A percentile compares a stretch with the other conserved stretches of the same genome.
Conservation (phyloP, 1,139 yeast species). For the Taphrina deformans region DNA sequence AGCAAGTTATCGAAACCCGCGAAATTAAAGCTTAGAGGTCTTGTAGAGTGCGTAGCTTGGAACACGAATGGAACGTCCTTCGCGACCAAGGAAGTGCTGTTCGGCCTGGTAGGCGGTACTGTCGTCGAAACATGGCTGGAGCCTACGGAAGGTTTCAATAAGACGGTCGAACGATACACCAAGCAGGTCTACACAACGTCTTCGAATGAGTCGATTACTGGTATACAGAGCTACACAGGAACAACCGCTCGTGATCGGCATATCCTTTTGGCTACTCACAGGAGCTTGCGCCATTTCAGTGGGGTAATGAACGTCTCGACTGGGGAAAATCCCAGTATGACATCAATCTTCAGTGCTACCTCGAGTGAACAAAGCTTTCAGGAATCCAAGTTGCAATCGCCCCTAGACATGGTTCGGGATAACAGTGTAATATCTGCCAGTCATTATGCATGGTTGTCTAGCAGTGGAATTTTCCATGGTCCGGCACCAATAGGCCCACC, state of each 20-base stretch:
- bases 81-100: conserved; percentile 19
- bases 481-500: background rate
- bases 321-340: conserved; percentile 6
- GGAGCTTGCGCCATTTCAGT: conserved; percentile 1
- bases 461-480: conserved; percentile 21
- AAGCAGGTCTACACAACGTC: conserved; percentile 8
- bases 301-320: background rate
- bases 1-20: conserved; percentile 47
- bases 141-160: conserved; percentile 26
- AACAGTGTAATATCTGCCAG: background rate
- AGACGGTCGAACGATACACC: conserved; percentile 20
- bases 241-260: background rate
- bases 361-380: conserved; percentile 17
- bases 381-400: background rate
- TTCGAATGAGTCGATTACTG: conserved; percentile 3
- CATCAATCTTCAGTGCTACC: background rate
- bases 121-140: conserved; percentile 20
- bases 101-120: conserved; percentile 10
- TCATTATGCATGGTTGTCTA: conserved; percentile 19
- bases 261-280: background rate
- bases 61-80: conserved; percentile 6
- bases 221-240: background rate
- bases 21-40: conserved; percentile 50
- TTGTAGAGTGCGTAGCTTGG: conserved; percentile 23
- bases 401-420: conserved; percentile 1